A percentile compares a stretch with the other conserved stretches of the same genome.
Conservation (phyloP, 2,329 filamentous ascomycete genomes). For the Diaporthe citrichinensis region DNA sequence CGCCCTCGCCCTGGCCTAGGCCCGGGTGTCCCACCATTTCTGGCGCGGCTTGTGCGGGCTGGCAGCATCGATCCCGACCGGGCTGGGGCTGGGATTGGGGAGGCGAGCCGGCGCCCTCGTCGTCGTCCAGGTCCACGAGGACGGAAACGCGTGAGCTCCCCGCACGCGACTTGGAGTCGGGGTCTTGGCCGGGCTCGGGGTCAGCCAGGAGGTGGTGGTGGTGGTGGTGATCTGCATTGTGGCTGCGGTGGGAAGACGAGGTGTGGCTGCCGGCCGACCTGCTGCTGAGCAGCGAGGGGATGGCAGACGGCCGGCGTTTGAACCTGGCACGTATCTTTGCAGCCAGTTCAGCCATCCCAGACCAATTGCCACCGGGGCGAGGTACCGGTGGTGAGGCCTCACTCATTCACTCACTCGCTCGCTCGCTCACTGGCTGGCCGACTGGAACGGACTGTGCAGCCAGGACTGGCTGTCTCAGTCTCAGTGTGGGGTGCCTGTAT, state of each 20-base stretch:
- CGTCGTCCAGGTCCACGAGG: constrained; percentile 24
- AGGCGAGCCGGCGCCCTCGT: background rate
- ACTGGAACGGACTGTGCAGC: background rate
- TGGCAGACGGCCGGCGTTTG: constrained; percentile 58
- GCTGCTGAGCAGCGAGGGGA: constrained; percentile 54
- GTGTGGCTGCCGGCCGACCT: constrained; percentile 47
- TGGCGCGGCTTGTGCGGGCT: background rate
- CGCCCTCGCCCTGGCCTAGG: background rate
- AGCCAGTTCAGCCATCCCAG: constrained; percentile 60
- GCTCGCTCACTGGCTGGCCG: background rate
- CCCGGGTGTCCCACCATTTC: background rate
- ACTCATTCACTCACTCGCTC: background rate
- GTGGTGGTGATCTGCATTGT: constrained; percentile 29
- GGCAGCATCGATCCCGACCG: background rate
- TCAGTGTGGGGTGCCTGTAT: background rate
- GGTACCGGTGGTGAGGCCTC: constrained; percentile 13
- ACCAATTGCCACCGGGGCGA: constrained; percentile 5
- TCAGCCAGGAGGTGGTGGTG: constrained; percentile 32
- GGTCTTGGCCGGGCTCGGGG: constrained; percentile 1
- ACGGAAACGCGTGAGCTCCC: constrained; percentile 36
- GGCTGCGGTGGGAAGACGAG: constrained; percentile 42
- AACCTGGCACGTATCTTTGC: constrained; percentile 64
- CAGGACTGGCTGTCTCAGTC: background rate
- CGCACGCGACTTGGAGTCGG: constrained; percentile 30
- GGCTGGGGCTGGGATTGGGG: constrained; percentile 7